Evolutionary conservation across 2,329 filamentous ascomycete species (phyloP), one percentile per base, ranked within the genome.

Genomic region (Phialophora tarda): DNA sequence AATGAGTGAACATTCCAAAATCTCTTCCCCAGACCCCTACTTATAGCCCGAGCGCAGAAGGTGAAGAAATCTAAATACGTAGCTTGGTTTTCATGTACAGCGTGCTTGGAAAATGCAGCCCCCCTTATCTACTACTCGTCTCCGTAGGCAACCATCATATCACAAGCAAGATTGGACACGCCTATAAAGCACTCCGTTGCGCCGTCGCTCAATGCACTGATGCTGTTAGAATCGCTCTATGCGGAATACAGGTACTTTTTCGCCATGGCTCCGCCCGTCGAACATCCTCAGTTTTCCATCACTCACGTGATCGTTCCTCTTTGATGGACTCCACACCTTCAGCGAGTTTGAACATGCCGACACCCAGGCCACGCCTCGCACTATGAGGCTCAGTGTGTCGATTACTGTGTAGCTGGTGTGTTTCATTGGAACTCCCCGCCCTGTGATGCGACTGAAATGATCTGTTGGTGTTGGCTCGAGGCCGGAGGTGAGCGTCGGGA

Each of bases 391-490:
- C 48, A 51, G 48, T 24, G 48, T 51, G 48, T 17, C 48, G 48
- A 26, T 5, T 28, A 28, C 48, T 51, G 24, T 51, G 48, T 17
- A 51, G 10, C 24, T 26, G 48, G 28, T 51, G 53, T 30, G 38
- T n/a, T n/a, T 67, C 68, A 10, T 59, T 55, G 26, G 53, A 58
- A 53, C 66, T 65, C 26, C 30, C 59, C 14, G 44, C 30, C 48
- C 65, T 64, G 26, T 58, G 48, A 38, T 60, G 47, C 3, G 68
- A 63, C 34, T 55, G 34, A 30, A 60, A 32, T 1, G 68, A 63
- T 48, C 55, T 34, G 41, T 70, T 70, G 24, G 68, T 68, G 48
- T 66, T 66, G 12, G 65, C 61, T 51, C 68, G 68, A 56, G 65
- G 34, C 41, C 65, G 63, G 4, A 50, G 59, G 8, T 50, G 21